Evolutionary conservation across 208 protist species (phyloP).

Genomic region (Herpetomonas samuelpessoai): DNA sequence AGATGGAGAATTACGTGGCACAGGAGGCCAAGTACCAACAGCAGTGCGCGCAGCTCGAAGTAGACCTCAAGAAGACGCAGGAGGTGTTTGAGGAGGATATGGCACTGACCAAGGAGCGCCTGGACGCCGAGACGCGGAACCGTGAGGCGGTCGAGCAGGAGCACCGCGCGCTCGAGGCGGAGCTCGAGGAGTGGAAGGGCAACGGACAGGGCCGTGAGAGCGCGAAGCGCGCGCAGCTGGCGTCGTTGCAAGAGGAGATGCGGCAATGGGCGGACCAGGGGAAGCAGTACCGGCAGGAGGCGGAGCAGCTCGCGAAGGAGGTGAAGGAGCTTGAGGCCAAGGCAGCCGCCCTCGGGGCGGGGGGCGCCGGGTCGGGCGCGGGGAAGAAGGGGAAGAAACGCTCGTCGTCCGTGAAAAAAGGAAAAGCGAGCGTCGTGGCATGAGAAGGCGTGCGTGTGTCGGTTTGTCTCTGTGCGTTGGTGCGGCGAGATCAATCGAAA

Average conservation of each 20-base stretch:
- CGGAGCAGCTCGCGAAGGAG: slow-evolving; percentile 30
- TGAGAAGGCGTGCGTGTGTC: no score
- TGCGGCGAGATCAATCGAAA: no score
- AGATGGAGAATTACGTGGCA: slow-evolving; percentile 56
- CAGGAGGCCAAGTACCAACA: slow-evolving; percentile 50
- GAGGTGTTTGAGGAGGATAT: slow-evolving; percentile 46
- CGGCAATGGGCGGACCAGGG: slow-evolving; percentile 59
- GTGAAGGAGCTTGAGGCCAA: slow-evolving; percentile 48
- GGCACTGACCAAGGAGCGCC: slow-evolving; percentile 35
- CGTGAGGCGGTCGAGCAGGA: slow-evolving; percentile 72
- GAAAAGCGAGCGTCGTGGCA: no score
- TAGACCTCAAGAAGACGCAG: slow-evolving; percentile 46
- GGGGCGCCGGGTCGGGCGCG: not conserved
- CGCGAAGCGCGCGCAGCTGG: slow-evolving; percentile 36
- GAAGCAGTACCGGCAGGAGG: slow-evolving; percentile 49
- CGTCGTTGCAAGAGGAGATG: slow-evolving; percentile 48
- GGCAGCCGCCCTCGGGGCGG: not conserved
- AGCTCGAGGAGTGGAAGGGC: slow-evolving; percentile 52
- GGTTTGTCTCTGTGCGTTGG: no score
- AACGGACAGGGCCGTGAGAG: slow-evolving; percentile 55
- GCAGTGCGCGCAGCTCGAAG: slow-evolving; percentile 51
- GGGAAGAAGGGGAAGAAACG: slow-evolving; percentile 13
- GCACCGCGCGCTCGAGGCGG: slow-evolving; percentile 33
- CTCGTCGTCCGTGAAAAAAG: no score
- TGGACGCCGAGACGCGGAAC: slow-evolving; percentile 39